Conservation (phyloP, 1,139 yeast species). For the Saccharomyces pastorianus region DNA sequence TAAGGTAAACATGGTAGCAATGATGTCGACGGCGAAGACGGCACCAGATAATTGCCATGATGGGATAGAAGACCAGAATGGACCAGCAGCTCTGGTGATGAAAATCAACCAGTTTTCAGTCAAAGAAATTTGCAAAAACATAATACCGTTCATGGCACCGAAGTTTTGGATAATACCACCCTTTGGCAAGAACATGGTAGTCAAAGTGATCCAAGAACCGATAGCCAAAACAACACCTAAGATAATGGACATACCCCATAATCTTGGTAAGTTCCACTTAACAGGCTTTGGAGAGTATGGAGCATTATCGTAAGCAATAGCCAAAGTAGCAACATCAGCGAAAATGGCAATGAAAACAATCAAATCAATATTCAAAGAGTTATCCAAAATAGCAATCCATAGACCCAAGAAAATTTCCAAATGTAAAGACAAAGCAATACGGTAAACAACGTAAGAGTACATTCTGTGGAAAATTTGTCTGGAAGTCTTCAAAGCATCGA, state of each 20-base stretch:
- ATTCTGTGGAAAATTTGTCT: slow-evolving; percentile 96
- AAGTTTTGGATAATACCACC: slow-evolving; percentile 91
- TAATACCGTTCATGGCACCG: slow-evolving; percentile 83
- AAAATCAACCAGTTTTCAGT: slow-evolving; percentile 93
- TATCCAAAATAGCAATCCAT: slow-evolving; percentile 86
- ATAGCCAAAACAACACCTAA: slow-evolving; percentile 72
- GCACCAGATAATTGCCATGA: slow-evolving; percentile 93
- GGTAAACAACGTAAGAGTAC: slow-evolving; percentile 91
- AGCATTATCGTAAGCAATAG: slow-evolving; percentile 93
- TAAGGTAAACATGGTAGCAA: slow-evolving; percentile 79
- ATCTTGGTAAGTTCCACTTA: slow-evolving; percentile 95
- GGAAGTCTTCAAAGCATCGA: slow-evolving; percentile 86
- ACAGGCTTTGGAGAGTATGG: slow-evolving; percentile 95
- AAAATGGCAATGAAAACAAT: slow-evolving; percentile 88
- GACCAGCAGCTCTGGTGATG: slow-evolving; percentile 89
- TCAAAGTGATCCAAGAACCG: slow-evolving; percentile 86
- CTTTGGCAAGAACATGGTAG: slow-evolving; percentile 74
- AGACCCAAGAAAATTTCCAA: slow-evolving; percentile 84
- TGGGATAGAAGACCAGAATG: slow-evolving; percentile 86
- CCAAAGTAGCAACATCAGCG: slow-evolving; percentile 89
- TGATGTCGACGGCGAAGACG: slow-evolving; percentile 73
- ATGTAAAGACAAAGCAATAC: slow-evolving; percentile 86
- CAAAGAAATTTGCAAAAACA: slow-evolving; percentile 82
- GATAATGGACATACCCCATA: slow-evolving; percentile 88
- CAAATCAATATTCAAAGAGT: slow-evolving; percentile 71